Base-by-base conservation (phyloP, 129 eudicot species). In the Ambrosia artemisiifolia region DNA sequence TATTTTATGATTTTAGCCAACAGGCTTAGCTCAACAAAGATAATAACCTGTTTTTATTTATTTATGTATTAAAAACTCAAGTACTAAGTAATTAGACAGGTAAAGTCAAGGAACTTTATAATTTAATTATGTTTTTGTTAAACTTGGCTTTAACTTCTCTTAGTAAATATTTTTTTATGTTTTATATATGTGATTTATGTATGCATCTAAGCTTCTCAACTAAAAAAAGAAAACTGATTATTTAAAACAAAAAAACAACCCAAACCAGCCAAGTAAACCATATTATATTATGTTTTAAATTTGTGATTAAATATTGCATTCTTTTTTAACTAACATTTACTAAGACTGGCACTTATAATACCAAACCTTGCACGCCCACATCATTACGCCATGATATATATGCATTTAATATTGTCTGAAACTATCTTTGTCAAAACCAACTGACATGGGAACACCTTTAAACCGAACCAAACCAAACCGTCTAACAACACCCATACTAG, bases 61-160 rank as follows among this genome's bases (percentile, higher is more conserved):
- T 40, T 40, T 40, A 40, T 20, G 16, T 28, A 56, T 24, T 5
- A 43, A 34, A 34, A 19, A 6, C 57, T 67, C n/a, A 67, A 14
- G 32, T 70, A 50, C 43, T 46, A 77, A 36, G 63, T n/a, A n/a
- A n/a, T n/a, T 11, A 3, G 77, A 78, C 77, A 61, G 70, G 49
- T 51, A 62, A 70, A 63, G 81, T 77, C 71, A 77, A 63, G 30
- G 36, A 77, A 4, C 40, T 63, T 63, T 63, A 63, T 61, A 40
- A 49, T 24, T 49, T 28, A 55, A 30, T 63, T 55, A 35, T n/a
- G n/a, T 54, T 28, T 18, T 62, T 50, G 44, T 40, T 40, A 40
- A 38, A 40, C 44, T 40, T 40, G 1, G 9, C 10, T 7, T 40
- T 40, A 40, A 40, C 44, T 6, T 40, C 44, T 40, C 44, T 40